Evolutionary conservation across 2,329 filamentous ascomycete species (phyloP), one percentile per base, ranked within the genome.

Genomic region (Epichloe elymi): DNA sequence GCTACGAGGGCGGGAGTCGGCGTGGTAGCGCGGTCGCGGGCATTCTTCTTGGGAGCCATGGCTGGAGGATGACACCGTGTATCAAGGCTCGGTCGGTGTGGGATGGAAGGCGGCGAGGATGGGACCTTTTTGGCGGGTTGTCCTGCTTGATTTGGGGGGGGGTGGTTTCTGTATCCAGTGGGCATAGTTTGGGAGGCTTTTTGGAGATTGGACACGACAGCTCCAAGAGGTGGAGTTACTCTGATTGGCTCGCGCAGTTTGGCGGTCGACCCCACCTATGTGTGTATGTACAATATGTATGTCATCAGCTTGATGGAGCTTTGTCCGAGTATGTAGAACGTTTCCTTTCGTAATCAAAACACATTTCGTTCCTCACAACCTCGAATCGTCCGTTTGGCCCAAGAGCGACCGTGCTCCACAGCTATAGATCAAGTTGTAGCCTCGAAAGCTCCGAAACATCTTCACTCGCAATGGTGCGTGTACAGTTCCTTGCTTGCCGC

Each of bases 31-130:
- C 60, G 57, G 19, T 63, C 64, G 59, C 61, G 64, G 46, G 55
- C 62, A 56, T 63, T 69, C 57, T 72, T 74, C 67, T 78, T 80
- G 43, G 75, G 72, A 46, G 75, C 71, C 76, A 79, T 75, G 59
- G 48, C 79, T 75, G 59, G 48, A 59, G 46, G 38, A 54, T 39
- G 26, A 30, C 7, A 0, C 7, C 26, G 37, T 3, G 17, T 20
- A 33, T 30, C 12, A 11, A 20, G 11, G 15, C 2, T n/a, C 30
- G 44, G 8, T 46, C 5, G 2, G 6, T 20, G 2, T 15, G 17
- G 17, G 41, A 45, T 12, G 8, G 23, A 3, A n/a, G 3, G 8
- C 50, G 40, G 49, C 45, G 8, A 41, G 37, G 48, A 45, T 36
- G 45, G 46, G 45, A 37, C 12, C 14, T n/a, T 12, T 37, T 37